Conservation (phyloP, 495 filamentous ascomycete genomes). For the Neurospora africana region DNA sequence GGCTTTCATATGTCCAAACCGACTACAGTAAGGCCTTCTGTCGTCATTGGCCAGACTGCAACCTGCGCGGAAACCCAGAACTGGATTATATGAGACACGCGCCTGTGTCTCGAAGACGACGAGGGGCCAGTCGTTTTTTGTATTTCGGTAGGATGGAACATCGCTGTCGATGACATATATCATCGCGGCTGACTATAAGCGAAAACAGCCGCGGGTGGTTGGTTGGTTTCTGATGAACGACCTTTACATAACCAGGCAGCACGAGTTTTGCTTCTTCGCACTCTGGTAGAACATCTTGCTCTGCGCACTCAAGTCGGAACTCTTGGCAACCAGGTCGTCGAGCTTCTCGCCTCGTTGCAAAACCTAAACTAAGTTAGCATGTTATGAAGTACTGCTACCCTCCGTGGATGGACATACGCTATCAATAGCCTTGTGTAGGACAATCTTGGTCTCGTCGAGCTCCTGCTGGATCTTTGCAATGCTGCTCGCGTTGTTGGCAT, state of each 20-base stretch:
- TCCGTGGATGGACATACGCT: constrained; percentile 30
- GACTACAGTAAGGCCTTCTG: background rate
- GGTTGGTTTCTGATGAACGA: background rate
- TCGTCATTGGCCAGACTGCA: background rate
- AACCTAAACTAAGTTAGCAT: constrained; percentile 27
- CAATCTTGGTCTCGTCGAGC: constrained; percentile 95
- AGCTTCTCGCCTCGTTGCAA: constrained; percentile 87
- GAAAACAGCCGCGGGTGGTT: background rate
- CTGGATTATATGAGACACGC: background rate
- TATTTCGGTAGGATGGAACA: background rate
- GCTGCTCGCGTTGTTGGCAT: constrained; percentile 77
- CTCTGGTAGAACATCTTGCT: constrained; percentile 87
- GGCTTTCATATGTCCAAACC: background rate
- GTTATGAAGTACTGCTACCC: background rate
- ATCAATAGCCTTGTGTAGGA: constrained; percentile 94
- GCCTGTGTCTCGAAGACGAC: background rate
- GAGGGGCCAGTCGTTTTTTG: background rate
- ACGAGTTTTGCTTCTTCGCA: constrained; percentile 92
- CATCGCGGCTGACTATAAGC: background rate
- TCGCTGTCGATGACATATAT: background rate
- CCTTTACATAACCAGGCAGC: constrained; percentile 69
- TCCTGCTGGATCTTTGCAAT: constrained; percentile 95
- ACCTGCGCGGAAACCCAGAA: background rate
- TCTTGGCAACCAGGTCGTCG: constrained; percentile 79
- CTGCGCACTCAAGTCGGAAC: constrained; percentile 72